phyloP scores from a whole-genome alignment of 2,329 filamentous ascomycete genomes.

The Aspergillus sp. region DNA sequence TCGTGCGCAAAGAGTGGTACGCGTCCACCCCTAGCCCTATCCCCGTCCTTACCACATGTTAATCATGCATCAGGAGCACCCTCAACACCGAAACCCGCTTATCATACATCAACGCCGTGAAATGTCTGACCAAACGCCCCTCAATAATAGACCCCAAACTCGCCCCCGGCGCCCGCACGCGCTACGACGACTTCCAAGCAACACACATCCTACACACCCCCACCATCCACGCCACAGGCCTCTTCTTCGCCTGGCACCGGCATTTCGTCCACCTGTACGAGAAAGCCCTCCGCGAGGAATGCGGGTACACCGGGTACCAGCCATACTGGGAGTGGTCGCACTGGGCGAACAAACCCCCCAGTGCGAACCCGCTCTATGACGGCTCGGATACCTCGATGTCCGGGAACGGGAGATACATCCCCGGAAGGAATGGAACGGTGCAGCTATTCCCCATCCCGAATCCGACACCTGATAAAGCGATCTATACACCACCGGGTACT shows the following conservation, averaged over 20 bases:
- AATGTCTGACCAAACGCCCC: background rate
- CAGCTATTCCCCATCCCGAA: background rate
- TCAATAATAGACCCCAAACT: background rate
- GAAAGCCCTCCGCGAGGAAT: slow-evolving; percentile 15
- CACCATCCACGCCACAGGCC: slow-evolving; percentile 20
- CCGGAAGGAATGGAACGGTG: background rate
- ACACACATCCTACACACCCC: slow-evolving; percentile 30
- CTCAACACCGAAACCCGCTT: background rate
- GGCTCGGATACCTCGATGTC: background rate
- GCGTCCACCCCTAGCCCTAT: no score
- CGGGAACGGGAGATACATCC: background rate
- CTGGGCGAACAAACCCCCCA: background rate
- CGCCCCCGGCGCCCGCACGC: background rate
- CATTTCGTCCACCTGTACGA: slow-evolving; percentile 18
- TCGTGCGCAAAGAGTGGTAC: background rate
- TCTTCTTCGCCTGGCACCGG: slow-evolving; percentile 20
- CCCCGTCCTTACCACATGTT: background rate
- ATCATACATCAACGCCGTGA: background rate
- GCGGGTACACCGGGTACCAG: slow-evolving; percentile 14
- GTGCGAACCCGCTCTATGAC: background rate
- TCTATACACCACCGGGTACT: background rate
- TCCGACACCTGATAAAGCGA: background rate
- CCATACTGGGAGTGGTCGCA: background rate
- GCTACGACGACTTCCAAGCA: background rate
- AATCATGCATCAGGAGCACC: background rate